These are phyloP conservation scores for Botrytis hyacinthi DNA, from an alignment of 2,329 filamentous ascomycete species.

Conservation along the genomic window DNA sequence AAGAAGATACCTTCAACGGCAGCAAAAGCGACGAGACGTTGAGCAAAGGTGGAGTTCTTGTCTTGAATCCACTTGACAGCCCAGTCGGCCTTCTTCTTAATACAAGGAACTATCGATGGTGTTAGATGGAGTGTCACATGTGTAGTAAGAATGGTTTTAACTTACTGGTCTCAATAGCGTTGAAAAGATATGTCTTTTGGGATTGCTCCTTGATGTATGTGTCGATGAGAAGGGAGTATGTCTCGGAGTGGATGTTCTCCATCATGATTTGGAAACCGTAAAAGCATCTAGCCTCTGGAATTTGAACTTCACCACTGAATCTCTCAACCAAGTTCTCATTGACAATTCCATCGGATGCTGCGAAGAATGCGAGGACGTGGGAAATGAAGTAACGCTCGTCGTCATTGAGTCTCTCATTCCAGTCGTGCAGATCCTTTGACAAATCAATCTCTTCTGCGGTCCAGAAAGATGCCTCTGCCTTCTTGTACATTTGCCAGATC, in stretches of 20 bases:
- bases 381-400: constrained; percentile 99
- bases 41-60: constrained; percentile 89
- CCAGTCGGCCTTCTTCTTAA: constrained; percentile 98
- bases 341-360: constrained; percentile 97
- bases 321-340: constrained; percentile 99
- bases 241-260: constrained; percentile 99
- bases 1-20: constrained; percentile 99
- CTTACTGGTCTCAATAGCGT: constrained; percentile 95
- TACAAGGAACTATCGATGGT: constrained; percentile 71
- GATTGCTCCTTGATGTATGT: constrained; percentile 98
- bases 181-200: constrained; percentile 92
- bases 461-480: constrained; percentile 99
- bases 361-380: constrained; percentile 98
- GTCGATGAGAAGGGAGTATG: constrained; percentile 97
- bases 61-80: constrained; percentile 93
- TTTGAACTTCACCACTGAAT: constrained; percentile 94
- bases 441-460: constrained; percentile 99
- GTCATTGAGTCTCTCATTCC: constrained; percentile 95
- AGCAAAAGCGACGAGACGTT: constrained; percentile 93
- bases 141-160: constrained; percentile 25
- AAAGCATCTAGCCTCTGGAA: constrained; percentile 98
- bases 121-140: constrained; percentile 34
- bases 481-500: constrained; percentile 99
- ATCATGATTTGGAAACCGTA: constrained; percentile 99
- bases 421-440: constrained; percentile 98